Conservation (phyloP, 306 rosid genomes). For the Casuarina cunninghamiana region DNA sequence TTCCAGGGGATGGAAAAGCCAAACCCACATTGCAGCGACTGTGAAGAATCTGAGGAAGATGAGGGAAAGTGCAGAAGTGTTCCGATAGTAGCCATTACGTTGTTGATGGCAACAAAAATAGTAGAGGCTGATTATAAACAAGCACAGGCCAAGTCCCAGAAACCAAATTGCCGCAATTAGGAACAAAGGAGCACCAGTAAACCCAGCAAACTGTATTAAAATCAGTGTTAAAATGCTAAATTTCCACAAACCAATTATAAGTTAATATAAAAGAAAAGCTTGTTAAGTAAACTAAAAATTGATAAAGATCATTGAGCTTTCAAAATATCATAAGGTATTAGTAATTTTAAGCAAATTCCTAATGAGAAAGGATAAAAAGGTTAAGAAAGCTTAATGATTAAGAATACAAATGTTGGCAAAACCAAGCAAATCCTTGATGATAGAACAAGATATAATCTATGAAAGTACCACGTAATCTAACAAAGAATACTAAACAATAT, state of each 20-base stretch:
- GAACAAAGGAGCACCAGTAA: constrained; percentile 60
- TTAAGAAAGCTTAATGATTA: not conserved
- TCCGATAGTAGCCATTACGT: constrained; percentile 29
- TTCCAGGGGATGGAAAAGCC: not conserved
- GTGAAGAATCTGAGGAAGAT: constrained; percentile 38
- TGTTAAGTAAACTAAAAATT: not conserved
- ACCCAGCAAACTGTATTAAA: constrained; percentile 66
- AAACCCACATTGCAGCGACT: constrained; percentile 42
- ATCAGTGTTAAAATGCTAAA: not conserved
- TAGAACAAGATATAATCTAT: not conserved
- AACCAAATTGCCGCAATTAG: constrained; percentile 67
- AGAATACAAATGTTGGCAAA: not conserved
- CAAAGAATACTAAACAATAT: not conserved
- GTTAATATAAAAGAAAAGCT: constrained; percentile 1
- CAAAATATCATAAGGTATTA: no score
- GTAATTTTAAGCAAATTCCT: no score
- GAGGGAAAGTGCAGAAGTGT: constrained; percentile 34
- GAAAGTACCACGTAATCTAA: not conserved
- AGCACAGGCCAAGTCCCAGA: constrained; percentile 28
- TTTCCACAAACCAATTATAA: not conserved
- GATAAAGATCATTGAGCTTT: no score
- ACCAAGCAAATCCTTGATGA: not conserved
- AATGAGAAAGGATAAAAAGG: not conserved
- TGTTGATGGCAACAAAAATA: constrained; percentile 26
- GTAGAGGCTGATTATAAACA: constrained; percentile 39